Evolutionary conservation across 768 basidiomycete species (phyloP).

Genomic region (Termitomyces titanicus): DNA sequence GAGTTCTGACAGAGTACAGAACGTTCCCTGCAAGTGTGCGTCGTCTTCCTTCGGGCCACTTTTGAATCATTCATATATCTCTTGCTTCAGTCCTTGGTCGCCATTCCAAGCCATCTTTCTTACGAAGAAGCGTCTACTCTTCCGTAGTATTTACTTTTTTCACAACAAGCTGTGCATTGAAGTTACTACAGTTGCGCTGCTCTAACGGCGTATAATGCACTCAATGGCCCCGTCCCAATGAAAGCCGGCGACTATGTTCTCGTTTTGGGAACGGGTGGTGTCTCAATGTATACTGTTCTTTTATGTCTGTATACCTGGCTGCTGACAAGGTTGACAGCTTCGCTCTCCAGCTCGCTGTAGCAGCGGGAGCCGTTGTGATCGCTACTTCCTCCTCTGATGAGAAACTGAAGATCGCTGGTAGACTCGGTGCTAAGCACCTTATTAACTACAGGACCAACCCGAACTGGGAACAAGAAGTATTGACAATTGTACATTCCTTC

Average conservation of each 20-base stretch:
- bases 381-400: slow-evolving; percentile 64
- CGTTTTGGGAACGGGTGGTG: slow-evolving; percentile 53
- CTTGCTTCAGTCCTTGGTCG: slow-evolving; percentile 40
- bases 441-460: slow-evolving; percentile 62
- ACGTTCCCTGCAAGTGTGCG: slow-evolving; percentile 43
- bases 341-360: slow-evolving; percentile 57
- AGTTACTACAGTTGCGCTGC: slow-evolving; percentile 43
- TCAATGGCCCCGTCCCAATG: slow-evolving; percentile 45
- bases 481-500: slow-evolving; percentile 33
- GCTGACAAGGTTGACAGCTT: slow-evolving; percentile 31
- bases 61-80: neutral
- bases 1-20: slow-evolving; percentile 52
- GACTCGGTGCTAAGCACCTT: slow-evolving; percentile 48
- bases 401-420: slow-evolving; percentile 50
- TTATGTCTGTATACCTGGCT: neutral
- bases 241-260: slow-evolving; percentile 59
- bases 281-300: slow-evolving; percentile 39
- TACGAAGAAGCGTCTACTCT: slow-evolving; percentile 66
- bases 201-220: slow-evolving; percentile 61
- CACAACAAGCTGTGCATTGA: neutral
- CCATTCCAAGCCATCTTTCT: slow-evolving; percentile 51
- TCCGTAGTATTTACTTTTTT: slow-evolving; percentile 30
- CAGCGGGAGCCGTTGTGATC: slow-evolving; percentile 62
- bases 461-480: slow-evolving; percentile 54
- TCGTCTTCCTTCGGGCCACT: neutral